phyloP scores from a whole-genome alignment of 2,329 filamentous ascomycete genomes.

The Claviceps sp. region DNA sequence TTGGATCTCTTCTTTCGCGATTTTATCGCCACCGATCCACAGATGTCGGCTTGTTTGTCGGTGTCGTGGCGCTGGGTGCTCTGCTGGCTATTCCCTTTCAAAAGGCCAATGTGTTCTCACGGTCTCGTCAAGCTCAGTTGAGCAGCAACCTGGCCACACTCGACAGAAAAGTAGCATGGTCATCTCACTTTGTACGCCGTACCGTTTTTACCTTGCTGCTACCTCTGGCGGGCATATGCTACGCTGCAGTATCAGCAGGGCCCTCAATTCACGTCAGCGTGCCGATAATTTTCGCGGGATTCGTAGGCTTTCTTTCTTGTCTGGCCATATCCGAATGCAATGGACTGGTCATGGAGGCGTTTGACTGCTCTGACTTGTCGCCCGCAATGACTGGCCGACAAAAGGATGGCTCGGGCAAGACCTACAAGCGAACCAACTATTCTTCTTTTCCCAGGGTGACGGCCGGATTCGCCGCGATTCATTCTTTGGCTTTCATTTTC shows the following conservation, averaged over 20 bases:
- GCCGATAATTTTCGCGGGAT: conserved; percentile 51
- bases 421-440: conserved; percentile 49
- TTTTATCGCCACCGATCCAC: conserved; percentile 52
- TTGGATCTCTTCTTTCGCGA: conserved; percentile 58
- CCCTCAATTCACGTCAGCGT: conserved; percentile 45
- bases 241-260: conserved; percentile 53
- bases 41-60: conserved; percentile 52
- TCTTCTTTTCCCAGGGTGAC: conserved; percentile 62
- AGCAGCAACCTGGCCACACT: conserved; percentile 56
- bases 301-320: conserved; percentile 57
- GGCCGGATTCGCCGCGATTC: conserved; percentile 58
- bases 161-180: conserved; percentile 51
- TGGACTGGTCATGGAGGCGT: conserved; percentile 68
- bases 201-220: conserved; percentile 53
- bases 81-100: conserved; percentile 59
- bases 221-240: conserved; percentile 52
- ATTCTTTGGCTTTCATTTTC: conserved; percentile 54
- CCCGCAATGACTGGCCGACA: conserved; percentile 51
- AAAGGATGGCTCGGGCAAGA: conserved; percentile 25
- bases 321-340: conserved; percentile 65
- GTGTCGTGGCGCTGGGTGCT: conserved; percentile 54
- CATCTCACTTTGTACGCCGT: conserved; percentile 57
- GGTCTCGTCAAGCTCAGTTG: conserved; percentile 44
- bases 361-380: conserved; percentile 67
- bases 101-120: conserved; percentile 56